Base-by-base conservation (phyloP, 2,329 filamentous ascomycete species). In the Stylonectria norvegica region DNA sequence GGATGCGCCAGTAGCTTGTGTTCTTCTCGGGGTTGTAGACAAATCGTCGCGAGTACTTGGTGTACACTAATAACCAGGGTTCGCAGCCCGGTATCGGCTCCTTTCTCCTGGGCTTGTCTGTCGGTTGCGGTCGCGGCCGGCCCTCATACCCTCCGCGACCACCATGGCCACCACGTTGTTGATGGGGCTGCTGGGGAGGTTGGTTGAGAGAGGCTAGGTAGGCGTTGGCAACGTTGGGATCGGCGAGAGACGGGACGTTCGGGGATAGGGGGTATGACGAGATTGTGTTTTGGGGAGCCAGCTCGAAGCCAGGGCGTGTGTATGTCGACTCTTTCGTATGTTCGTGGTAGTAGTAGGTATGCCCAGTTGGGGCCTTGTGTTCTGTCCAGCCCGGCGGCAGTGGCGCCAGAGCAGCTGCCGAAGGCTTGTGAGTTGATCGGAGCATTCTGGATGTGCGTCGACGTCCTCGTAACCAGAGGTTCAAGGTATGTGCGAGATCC, bases 1-100 rank as follows among this genome's bases (percentile, higher is more conserved):
- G 93, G 55, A 96, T 93, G 57, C 89, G 89, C 93, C 94, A 98
- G 64, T 89, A 89, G 64, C 90, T 97, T 52, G 89, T 77, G 25
- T 91, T 86, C 50, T 91, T 95, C 38, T 78, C 76, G 0, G 83
- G 79, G 53, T 98, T 95, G 69, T 95, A 87, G 3, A 90, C 89
- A 59, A 98, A 98, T 37, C 90, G 79, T 42, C 93, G 76, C 16
- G 88, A 87, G 47, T 91, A 81, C 60, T 89, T 96, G 1, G 93
- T 98, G 60, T 85, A 87, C n/a, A 98, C 88, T 4, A 98, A 71
- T 0, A 95, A 67, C 93, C 93, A 98, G 12, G 89, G 86, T 53
- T 86, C 83, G 55, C 81, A 86, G 3, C 84, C 84, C 0, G 89
- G 89, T 32, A 98, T 93, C 5, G 75, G 60, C 40, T 86, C 78